phyloP scores from a whole-genome alignment of 306 rosid genomes.

The Glycine tomentella region DNA sequence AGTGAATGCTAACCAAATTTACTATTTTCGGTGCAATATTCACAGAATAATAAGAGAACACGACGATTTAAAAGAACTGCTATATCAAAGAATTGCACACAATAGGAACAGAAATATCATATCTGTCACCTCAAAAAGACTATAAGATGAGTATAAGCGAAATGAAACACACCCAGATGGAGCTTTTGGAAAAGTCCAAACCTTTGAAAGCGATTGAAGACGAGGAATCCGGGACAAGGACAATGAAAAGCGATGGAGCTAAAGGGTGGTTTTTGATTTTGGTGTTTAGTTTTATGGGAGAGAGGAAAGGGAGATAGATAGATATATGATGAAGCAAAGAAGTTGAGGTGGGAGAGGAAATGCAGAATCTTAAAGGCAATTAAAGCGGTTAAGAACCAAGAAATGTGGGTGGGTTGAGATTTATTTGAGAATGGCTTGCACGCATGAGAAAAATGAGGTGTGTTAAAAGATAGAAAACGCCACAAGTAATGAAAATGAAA shows the following conservation, averaged over 20 bases:
- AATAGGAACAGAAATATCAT: constrained; percentile 30
- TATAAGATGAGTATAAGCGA: no score
- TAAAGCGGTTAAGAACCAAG: constrained; percentile 49
- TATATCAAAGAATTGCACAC: constrained; percentile 16
- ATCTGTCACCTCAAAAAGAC: constrained; percentile 27
- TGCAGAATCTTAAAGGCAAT: constrained; percentile 68
- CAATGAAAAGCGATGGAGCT: constrained; percentile 41
- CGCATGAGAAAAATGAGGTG: constrained; percentile 67
- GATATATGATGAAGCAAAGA: constrained; percentile 3
- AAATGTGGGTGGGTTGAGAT: constrained; percentile 49
- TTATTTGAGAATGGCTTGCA: constrained; percentile 77
- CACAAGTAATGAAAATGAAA: constrained; percentile 62
- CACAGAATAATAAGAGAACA: constrained; percentile 7
- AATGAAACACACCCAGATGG: constrained; percentile 52
- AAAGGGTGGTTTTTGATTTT: no score
- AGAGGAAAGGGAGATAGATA: background rate
- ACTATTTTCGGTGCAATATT: constrained; percentile 14
- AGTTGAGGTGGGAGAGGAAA: constrained; percentile 53
- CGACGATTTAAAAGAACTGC: no score
- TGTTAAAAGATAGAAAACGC: constrained; percentile 63
- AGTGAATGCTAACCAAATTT: background rate
- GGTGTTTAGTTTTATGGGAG: no score
- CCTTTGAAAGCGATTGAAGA: constrained; percentile 59
- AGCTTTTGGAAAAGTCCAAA: constrained; percentile 43
- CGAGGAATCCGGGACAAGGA: constrained; percentile 30